Evolutionary conservation across 2,329 filamentous ascomycete genomes (phyloP).

Genomic region (Diaporthe batatas): DNA sequence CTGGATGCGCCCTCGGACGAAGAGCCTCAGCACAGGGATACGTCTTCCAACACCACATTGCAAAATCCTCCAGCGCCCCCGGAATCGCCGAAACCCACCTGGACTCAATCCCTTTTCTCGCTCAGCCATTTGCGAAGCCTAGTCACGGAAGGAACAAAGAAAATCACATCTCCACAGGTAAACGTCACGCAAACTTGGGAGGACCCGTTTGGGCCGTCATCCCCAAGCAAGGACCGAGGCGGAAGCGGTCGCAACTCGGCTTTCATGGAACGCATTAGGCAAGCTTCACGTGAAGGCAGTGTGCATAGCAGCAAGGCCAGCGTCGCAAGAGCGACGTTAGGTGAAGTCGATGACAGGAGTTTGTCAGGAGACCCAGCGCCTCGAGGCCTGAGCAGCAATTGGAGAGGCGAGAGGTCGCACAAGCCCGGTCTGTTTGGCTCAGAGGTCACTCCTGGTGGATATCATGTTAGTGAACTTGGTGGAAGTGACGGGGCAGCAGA

Average conservation of each 20-base stretch:
- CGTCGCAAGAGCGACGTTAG: background rate
- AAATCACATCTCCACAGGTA: slow-evolving; percentile 48
- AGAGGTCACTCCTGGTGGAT: background rate
- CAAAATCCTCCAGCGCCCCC: slow-evolving; percentile 15
- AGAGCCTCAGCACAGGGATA: slow-evolving; percentile 33
- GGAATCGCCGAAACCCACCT: slow-evolving; percentile 45
- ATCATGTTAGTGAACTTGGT: background rate
- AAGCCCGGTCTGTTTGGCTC: background rate
- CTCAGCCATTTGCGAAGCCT: slow-evolving; percentile 51
- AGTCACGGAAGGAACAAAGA: slow-evolving; percentile 49
- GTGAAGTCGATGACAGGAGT: slow-evolving; percentile 39
- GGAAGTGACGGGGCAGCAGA: slow-evolving; percentile 45
- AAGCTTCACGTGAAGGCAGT: slow-evolving; percentile 39
- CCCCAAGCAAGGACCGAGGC: slow-evolving; percentile 32
- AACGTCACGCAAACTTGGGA: slow-evolving; percentile 37
- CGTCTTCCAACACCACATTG: slow-evolving; percentile 24
- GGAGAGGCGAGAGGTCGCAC: slow-evolving; percentile 9
- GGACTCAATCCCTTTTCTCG: slow-evolving; percentile 48
- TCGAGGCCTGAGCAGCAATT: slow-evolving; percentile 1
- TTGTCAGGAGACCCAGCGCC: slow-evolving; percentile 16
- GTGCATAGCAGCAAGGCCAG: slow-evolving; percentile 34
- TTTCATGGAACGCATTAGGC: slow-evolving; percentile 41
- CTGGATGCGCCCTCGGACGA: slow-evolving; percentile 46
- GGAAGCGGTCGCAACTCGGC: slow-evolving; percentile 41
- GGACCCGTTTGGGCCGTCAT: slow-evolving; percentile 41